Base-by-base conservation (phyloP, 257 asterid genomes). In the Solanum medicagineum region DNA sequence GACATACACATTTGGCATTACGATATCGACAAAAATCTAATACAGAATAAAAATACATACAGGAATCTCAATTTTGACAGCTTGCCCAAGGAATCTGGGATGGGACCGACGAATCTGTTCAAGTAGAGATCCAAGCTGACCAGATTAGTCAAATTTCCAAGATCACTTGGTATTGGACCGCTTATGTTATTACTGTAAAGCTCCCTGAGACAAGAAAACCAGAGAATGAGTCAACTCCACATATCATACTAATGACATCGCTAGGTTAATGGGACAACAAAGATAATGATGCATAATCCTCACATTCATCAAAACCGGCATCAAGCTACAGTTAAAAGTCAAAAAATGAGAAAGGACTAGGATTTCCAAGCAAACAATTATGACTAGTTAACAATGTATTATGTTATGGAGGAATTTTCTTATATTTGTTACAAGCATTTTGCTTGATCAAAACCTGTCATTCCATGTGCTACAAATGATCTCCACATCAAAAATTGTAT, bases 101-200 rank as follows among this genome's bases (percentile, higher is more conserved):
- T 95, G 56, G 97, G 97, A 80, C 99, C 99, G 4, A 56, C 87
- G 90, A 96, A 96, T 85, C 89, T 90, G 93, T 96, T 96, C 93
- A 95, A 86, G 94, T 96, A 96, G 89, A 96, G 94, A 92, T 96
- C 99, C 98, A 96, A 89, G 97, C 99, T 96, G 91, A 94, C 98
- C 93, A 96, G 92, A 89, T 94, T 96, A 70, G 99, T 96, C 87
- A 96, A 96, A 87, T 96, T 95, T 53, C 99, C 99, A 86, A 96
- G 95, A 87, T 94, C 98, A 80, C 88, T 89, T 8, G 99, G 99
- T 87, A 96, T 90, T 65, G 92, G 87, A 83, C 99, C 99, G 63
- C 90, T 95, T 73, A 96, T 96, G 90, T 94, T 96, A 87, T 96
- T 96, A 87, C 98, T 95, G 90, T 96, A 95, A 65, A 96, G 92